Base-by-base conservation (phyloP, 495 filamentous ascomycete species). In the Neurospora sp. region DNA sequence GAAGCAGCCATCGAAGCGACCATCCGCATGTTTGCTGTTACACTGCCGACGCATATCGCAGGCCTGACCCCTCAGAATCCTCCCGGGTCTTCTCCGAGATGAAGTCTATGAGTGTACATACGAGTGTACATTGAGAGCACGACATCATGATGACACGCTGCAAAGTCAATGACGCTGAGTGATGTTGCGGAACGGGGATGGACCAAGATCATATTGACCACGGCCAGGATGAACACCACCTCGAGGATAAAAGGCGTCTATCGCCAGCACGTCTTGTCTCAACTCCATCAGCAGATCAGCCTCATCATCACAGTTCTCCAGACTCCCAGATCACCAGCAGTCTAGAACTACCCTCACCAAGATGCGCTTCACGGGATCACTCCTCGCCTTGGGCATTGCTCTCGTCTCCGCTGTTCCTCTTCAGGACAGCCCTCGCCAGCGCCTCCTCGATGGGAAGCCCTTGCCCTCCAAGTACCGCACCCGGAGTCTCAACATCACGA, bases 401-500 rank as follows among this genome's bases (percentile, higher is more conserved):
- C 73, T 82, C 68, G 79, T 75, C 66, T 77, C 81, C 71, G 82
- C 83, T 31, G 75, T 85, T 44, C 84, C 84, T 16, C 78, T 86
- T 68, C 80, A 85, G 72, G 85, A 87, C 75, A 87, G 84, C 74
- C 85, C 85, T 9, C 82, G 84, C 70, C 84, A 85, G 68, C 83
- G 85, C 22, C 84, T 87, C 31, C 75, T 85, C 40, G 81, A 85
- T 73, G 84, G 84, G 71, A 78, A 83, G 70, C 78, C 81, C 1
- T 75, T 86, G 22, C 85, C 85, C 18, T 69, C 81, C 71, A 83
- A 82, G 71, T 86, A 81, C 69, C 74, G 75, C 38, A 78, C 77
- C 61, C 78, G 76, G 27, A 61, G 27, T 61, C 70, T 75, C 72
- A 78, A 77, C 69, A 16, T 75, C 31, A 76, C 79, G 42, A 74